Percentiles rank a stretch among this genome's conserved stretches.
These are phyloP conservation scores for Xylaria palmicola DNA, from an alignment of 495 filamentous ascomycete genomes.

Conservation along the genomic window DNA sequence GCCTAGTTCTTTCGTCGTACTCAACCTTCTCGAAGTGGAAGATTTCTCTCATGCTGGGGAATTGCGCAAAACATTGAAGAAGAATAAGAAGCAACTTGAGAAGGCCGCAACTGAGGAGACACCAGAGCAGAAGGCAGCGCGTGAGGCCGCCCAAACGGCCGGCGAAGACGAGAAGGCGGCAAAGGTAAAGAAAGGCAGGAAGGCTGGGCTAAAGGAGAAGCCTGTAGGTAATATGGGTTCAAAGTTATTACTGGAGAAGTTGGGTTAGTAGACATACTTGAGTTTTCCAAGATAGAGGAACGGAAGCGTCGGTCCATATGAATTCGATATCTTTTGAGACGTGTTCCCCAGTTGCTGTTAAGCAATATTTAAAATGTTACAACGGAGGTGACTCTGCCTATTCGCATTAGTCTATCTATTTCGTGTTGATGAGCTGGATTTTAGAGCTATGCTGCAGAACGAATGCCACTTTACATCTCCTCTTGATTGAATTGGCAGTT, in stretches of 20 bases:
- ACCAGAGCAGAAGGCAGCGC: conserved; percentile 35
- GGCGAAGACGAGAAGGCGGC: conserved; percentile 31
- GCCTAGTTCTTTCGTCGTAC: conserved; percentile 74
- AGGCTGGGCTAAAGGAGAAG: conserved; percentile 29
- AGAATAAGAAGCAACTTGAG: conserved; percentile 51
- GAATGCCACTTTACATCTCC: no score
- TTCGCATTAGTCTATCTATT: no score
- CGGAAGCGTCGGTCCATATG: neutral
- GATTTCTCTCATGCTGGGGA: conserved; percentile 69
- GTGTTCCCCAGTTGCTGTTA: no score
- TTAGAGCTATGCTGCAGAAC: no score
- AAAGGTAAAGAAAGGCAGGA: conserved; percentile 39
- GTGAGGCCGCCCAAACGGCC: conserved; percentile 30
- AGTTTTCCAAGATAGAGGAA: conserved; percentile 1
- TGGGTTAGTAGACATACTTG: conserved; percentile 17
- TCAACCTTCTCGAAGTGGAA: conserved; percentile 75
- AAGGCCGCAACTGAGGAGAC: conserved; percentile 50
- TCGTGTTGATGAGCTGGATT: no score
- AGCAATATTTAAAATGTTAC: no score
- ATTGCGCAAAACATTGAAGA: conserved; percentile 62
- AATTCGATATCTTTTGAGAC: neutral
- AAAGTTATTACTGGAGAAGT: conserved; percentile 53
- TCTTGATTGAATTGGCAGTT: no score
- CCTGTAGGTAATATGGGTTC: conserved; percentile 54
- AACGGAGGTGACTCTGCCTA: no score